phyloP scores from a whole-genome alignment of 1,284 basidiomycete species.

The Trametes hirsuta region DNA sequence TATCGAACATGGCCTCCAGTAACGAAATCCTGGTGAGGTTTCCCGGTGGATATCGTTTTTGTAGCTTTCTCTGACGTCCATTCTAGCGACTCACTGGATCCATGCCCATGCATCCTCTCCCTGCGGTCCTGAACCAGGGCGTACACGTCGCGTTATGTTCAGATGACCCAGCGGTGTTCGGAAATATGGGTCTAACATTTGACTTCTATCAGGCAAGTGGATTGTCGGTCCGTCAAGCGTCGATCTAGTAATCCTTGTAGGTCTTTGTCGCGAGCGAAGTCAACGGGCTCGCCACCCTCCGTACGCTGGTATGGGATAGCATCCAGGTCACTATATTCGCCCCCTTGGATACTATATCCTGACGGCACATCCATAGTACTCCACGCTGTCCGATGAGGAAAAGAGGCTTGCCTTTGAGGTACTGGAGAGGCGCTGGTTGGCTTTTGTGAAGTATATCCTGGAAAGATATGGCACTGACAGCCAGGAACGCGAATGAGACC shows the following conservation, averaged over 20 bases:
- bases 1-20: slow-evolving; percentile 34
- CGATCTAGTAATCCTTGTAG: slow-evolving; percentile 31
- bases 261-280: slow-evolving; percentile 69
- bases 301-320: slow-evolving; percentile 66
- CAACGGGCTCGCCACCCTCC: slow-evolving; percentile 61
- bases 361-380: neutral
- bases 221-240: neutral
- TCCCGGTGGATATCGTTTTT: too few relatives aligned
- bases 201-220: slow-evolving; percentile 64
- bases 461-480: too few relatives aligned
- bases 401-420: too few relatives aligned
- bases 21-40: slow-evolving; percentile 67
- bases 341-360: neutral
- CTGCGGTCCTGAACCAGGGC: slow-evolving; percentile 68
- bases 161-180: slow-evolving; percentile 76
- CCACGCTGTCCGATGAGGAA: too few relatives aligned
- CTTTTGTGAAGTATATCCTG: too few relatives aligned
- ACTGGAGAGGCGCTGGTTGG: too few relatives aligned
- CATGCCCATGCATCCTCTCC: slow-evolving; percentile 77
- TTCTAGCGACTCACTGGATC: slow-evolving; percentile 69
- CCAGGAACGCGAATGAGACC: too few relatives aligned
- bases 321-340: slow-evolving; percentile 47
- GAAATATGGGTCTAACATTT: slow-evolving; percentile 74
- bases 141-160: slow-evolving; percentile 70
- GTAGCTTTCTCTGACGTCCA: neutral